Evolutionary conservation across 164 flowering plant species (phyloP), one percentile per base, ranked within the genome.

Genomic region (Amborella trichopoda): DNA sequence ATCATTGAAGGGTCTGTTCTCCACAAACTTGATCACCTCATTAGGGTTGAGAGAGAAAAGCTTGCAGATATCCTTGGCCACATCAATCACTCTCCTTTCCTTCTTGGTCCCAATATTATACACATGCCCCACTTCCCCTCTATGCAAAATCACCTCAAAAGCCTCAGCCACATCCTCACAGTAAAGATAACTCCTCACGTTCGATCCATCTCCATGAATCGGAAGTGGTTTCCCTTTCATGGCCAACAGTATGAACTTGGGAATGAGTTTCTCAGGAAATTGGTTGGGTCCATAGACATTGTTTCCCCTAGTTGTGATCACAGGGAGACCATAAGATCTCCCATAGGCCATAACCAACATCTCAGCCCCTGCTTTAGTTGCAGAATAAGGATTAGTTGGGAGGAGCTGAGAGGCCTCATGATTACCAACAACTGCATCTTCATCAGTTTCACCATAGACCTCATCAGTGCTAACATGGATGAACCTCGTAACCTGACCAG

Each of bases 281-380:
- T 81, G 89, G 53, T 81, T 81, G 13, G 84, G 89, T 12, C 85
- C 89, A 54, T 76, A 81, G 19, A 81, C 89, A 61, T 81, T 81
- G 66, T 81, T 81, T 23, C 89, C 89, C 32, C 89, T 62, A 21
- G 89, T 78, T 17, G 89, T 81, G 13, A 81, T 81, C 19, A 76
- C 82, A 38, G 89, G 89, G 13, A 81, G 56, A 6, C 85, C 85
- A 54, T 81, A 81, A 0, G 89, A 81, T 40, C 84, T 60, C 21
- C 80, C 85, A 72, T 81, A 81, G 4, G 89, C 89, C 89, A 81
- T 81, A 26, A 80, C 89, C 53, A 80, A 82, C 89, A 80, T 80
- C 56, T 80, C 88, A 11, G 88, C 88, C 27, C 88, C 88, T 40
- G 88, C 88, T 64, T 80, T 80, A 22, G 88, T 80, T 0, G 89